Conservation (phyloP, 2,329 filamentous ascomycete genomes). For the Achaetomium macrosporum region DNA sequence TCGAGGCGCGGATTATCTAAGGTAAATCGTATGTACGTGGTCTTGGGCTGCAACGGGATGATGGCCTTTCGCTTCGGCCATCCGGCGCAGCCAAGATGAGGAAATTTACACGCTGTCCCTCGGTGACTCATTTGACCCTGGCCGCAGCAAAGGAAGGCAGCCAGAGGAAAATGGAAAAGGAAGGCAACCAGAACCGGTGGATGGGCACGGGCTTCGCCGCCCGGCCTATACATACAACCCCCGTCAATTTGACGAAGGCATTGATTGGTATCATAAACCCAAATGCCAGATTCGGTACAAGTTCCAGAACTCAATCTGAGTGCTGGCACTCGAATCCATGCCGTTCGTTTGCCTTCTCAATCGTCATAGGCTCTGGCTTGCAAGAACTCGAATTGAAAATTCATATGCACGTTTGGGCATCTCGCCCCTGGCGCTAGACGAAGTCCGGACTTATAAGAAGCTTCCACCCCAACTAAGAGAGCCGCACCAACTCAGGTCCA, state of each 20-base stretch:
- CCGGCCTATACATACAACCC: not conserved
- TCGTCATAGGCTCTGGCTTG: not conserved
- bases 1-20: too few species aligned
- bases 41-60: not conserved
- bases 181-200: slow-evolving; percentile 9
- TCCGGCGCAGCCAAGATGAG: not conserved
- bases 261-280: too few species aligned
- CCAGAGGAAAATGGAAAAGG: not conserved
- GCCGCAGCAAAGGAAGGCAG: not conserved
- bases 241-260: too few species aligned
- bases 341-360: too few species aligned
- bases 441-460: not conserved
- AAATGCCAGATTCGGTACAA: too few species aligned
- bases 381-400: not conserved
- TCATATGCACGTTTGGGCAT: not conserved
- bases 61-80: not conserved
- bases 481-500: not conserved
- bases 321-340: too few species aligned
- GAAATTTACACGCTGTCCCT: not conserved
- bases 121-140: slow-evolving; percentile 7
- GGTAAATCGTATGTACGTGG: not conserved
- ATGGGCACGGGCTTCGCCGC: slow-evolving; percentile 2
- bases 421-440: not conserved
- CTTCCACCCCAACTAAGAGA: not conserved
- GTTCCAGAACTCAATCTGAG: too few species aligned